Conservation (phyloP, 2,329 filamentous ascomycete species). For the Aotearoamyces nothofagi region DNA sequence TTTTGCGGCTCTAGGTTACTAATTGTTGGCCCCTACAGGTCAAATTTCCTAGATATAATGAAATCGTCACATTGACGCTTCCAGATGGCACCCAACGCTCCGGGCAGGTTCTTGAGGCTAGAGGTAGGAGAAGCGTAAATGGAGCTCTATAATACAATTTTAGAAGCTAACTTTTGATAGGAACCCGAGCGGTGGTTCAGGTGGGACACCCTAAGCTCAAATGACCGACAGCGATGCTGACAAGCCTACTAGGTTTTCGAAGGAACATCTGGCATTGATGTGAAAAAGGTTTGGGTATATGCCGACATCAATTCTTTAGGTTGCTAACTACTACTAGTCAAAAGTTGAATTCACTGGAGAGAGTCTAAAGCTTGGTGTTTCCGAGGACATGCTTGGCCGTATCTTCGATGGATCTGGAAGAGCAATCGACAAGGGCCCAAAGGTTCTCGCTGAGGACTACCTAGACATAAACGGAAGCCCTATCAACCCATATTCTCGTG, state of each 20-base stretch:
- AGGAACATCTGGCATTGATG: slow-evolving; percentile 92
- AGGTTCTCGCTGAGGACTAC: slow-evolving; percentile 95
- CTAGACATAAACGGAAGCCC: slow-evolving; percentile 98
- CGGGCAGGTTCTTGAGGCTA: slow-evolving; percentile 92
- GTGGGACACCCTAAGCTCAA: slow-evolving; percentile 29
- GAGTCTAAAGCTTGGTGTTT: slow-evolving; percentile 96
- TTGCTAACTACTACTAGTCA: slow-evolving; percentile 39
- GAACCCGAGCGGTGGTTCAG: slow-evolving; percentile 89
- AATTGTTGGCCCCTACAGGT: slow-evolving; percentile 38
- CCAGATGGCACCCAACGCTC: slow-evolving; percentile 89
- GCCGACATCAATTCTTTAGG: neutral
- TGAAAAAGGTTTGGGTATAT: slow-evolving; percentile 62
- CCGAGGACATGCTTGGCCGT: slow-evolving; percentile 98
- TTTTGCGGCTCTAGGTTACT: neutral
- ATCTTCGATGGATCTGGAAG: slow-evolving; percentile 97
- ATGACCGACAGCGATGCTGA: slow-evolving; percentile 13
- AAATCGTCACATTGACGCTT: slow-evolving; percentile 91
- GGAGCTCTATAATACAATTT: neutral
- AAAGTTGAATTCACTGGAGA: slow-evolving; percentile 95
- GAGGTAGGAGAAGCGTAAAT: slow-evolving; percentile 44
- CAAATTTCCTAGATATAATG: slow-evolving; percentile 95
- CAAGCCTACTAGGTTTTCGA: slow-evolving; percentile 65
- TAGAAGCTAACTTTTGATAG: slow-evolving; percentile 28
- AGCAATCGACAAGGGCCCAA: slow-evolving; percentile 97
- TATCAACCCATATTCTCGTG: slow-evolving; percentile 95